Percentiles rank a stretch among this genome's conserved stretches.
phyloP scores from a whole-genome alignment of 2,329 filamentous ascomycete genomes.

The Zarea fungicola region DNA sequence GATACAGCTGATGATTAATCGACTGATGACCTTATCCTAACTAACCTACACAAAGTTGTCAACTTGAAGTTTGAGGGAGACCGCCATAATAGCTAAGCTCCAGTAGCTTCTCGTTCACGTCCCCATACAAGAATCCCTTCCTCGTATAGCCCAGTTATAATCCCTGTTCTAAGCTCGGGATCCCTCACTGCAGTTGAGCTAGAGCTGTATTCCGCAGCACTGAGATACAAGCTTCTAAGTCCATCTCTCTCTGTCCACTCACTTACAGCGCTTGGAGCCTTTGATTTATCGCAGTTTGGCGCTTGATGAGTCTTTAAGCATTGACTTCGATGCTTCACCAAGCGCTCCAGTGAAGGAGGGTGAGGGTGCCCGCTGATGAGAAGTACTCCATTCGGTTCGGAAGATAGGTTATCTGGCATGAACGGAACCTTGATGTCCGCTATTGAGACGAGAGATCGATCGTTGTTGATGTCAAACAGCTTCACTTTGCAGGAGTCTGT shows the following conservation, averaged over 20 bases:
- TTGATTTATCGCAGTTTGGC: background rate
- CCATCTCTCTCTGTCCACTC: background rate
- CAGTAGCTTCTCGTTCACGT: background rate
- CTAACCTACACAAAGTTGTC: too few relatives aligned
- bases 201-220: background rate
- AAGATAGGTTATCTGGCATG: background rate
- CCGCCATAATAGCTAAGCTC: background rate
- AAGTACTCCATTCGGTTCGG: background rate
- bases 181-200: background rate
- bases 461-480: background rate
- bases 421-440: background rate
- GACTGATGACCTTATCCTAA: background rate
- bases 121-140: background rate
- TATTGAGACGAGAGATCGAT: background rate
- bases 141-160: too few relatives aligned
- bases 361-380: background rate
- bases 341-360: background rate
- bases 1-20: background rate
- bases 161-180: too few relatives aligned
- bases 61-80: background rate
- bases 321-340: background rate
- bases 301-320: background rate
- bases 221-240: background rate
- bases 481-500: background rate
- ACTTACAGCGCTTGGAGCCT: background rate